Conservation (phyloP, 2,329 filamentous ascomycete genomes). For the Ceratocystis variospora region DNA sequence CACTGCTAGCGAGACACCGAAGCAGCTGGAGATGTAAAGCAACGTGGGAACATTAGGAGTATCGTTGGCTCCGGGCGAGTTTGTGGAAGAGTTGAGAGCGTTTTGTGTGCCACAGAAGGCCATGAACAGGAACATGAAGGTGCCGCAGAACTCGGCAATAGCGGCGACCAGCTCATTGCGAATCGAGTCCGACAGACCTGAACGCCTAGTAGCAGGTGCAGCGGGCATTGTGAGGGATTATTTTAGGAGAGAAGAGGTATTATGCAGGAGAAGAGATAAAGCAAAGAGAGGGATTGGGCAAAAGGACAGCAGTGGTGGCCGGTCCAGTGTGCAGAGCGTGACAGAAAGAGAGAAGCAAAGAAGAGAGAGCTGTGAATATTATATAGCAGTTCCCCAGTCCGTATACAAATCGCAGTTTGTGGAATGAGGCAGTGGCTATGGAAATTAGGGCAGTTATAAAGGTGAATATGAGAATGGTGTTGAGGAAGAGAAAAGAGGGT, state of each 20-base stretch:
- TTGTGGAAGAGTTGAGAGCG: constrained; percentile 25
- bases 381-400: not conserved
- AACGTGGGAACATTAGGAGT: constrained; percentile 23
- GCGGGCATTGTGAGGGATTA: constrained; percentile 1
- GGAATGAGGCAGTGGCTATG: not conserved
- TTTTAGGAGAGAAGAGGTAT: not conserved
- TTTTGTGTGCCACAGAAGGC: constrained; percentile 26
- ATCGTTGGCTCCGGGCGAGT: constrained; percentile 21
- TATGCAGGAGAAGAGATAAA: not conserved
- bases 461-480: not conserved
- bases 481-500: not conserved
- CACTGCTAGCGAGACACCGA: constrained; percentile 37
- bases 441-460: not conserved
- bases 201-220: not conserved
- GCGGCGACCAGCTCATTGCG: constrained; percentile 31
- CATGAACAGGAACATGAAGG: constrained; percentile 39
- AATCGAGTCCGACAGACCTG: constrained; percentile 12
- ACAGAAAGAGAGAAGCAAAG: not conserved
- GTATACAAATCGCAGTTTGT: not conserved
- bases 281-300: not conserved
- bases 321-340: not conserved
- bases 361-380: not conserved
- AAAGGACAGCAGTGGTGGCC: not conserved
- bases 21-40: constrained; percentile 37
- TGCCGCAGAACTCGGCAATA: constrained; percentile 39